Evolutionary conservation across 345 rosid genomes (phyloP).

Genomic region (Kernera saxatilis): DNA sequence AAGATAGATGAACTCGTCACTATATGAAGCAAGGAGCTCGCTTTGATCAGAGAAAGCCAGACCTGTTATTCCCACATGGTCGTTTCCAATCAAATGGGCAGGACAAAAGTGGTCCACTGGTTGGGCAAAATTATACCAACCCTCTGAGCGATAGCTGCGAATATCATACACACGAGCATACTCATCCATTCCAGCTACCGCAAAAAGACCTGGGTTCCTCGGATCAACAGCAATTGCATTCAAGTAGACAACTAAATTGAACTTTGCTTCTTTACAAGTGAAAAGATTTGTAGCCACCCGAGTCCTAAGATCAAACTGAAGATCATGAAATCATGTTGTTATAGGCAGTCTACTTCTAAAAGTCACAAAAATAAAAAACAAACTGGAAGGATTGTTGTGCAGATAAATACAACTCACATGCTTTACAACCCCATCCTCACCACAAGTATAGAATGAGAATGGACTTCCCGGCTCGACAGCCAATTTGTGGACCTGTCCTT

Average conservation of each 20-base stretch:
- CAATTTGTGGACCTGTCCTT: conserved; percentile 62
- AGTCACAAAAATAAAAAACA: not conserved
- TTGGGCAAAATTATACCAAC: conserved; percentile 52
- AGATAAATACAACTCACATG: conserved; percentile 50
- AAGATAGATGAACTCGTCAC: conserved; percentile 70
- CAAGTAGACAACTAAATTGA: conserved; percentile 39
- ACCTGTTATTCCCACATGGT: conserved; percentile 63
- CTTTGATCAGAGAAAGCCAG: conserved; percentile 82
- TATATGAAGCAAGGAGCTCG: conserved; percentile 81
- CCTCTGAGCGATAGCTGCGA: conserved; percentile 66
- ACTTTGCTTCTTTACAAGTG: conserved; percentile 42
- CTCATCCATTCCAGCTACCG: conserved; percentile 82
- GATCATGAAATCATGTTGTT: not conserved
- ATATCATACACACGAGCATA: conserved; percentile 74
- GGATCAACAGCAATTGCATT: conserved; percentile 85
- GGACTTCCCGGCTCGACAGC: conserved; percentile 90
- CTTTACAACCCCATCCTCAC: conserved; percentile 84
- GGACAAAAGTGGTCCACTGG: conserved; percentile 74
- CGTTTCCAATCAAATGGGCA: conserved; percentile 52
- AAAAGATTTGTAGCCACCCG: conserved; percentile 62
- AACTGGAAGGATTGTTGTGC: not conserved
- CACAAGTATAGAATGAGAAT: conserved; percentile 68
- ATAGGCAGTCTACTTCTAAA: not conserved
- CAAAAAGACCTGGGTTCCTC: conserved; percentile 68
- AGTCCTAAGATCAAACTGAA: conserved; percentile 89